phyloP scores from a whole-genome alignment of 2,329 filamentous ascomycete species.

The Trichothecium roseum region DNA sequence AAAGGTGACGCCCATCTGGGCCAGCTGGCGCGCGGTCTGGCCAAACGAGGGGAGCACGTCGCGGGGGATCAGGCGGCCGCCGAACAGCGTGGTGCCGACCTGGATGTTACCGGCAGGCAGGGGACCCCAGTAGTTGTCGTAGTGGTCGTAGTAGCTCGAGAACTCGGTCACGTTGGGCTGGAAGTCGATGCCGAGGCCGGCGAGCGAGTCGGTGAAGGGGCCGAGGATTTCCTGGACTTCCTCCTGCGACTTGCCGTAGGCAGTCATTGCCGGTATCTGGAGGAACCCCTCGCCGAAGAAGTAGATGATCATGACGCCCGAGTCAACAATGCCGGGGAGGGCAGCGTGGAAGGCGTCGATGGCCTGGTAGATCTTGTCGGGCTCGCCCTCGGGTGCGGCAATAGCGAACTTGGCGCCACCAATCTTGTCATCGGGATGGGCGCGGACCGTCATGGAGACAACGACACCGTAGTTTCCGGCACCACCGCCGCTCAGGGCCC shows the following conservation, averaged over 20 bases:
- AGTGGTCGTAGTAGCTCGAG: slow-evolving; percentile 12
- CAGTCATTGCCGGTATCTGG: slow-evolving; percentile 30
- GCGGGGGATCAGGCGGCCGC: slow-evolving; percentile 10
- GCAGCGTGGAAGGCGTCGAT: slow-evolving; percentile 14
- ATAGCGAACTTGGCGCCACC: slow-evolving; percentile 3
- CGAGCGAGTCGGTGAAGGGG: too few species aligned
- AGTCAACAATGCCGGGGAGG: slow-evolving; percentile 29
- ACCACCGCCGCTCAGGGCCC: slow-evolving; percentile 43
- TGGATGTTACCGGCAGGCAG: slow-evolving; percentile 11
- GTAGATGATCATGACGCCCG: slow-evolving; percentile 36
- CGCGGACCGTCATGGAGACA: slow-evolving; percentile 35
- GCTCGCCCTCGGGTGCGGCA: not conserved
- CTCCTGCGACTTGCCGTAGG: slow-evolving; percentile 28
- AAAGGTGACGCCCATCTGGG: slow-evolving; percentile 13
- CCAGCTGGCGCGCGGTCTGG: slow-evolving; percentile 6
- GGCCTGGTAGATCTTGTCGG: slow-evolving; percentile 5
- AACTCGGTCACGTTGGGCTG: slow-evolving; percentile 11
- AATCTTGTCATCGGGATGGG: slow-evolving; percentile 21
- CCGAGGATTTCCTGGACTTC: slow-evolving; percentile 18
- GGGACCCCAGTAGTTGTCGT: slow-evolving; percentile 12
- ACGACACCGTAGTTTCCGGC: slow-evolving; percentile 44
- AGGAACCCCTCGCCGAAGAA: slow-evolving; percentile 30
- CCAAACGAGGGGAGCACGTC: slow-evolving; percentile 2
- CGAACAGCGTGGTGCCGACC: slow-evolving; percentile 15
- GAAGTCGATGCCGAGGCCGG: slow-evolving; percentile 7